Conservation (phyloP, 495 filamentous ascomycete genomes). For the Daldinia caldariorum region DNA sequence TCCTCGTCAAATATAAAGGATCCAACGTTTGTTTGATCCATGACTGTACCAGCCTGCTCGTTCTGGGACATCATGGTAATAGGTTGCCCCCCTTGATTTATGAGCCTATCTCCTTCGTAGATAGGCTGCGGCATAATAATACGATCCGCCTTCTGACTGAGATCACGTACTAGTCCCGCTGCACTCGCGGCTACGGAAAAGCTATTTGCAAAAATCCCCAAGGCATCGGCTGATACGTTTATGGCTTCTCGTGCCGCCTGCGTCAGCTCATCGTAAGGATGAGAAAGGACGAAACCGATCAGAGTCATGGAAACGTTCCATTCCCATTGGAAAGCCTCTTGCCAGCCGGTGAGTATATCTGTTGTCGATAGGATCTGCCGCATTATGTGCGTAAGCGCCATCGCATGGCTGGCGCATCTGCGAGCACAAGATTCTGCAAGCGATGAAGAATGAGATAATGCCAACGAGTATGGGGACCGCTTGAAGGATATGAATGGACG, state of each 20-base stretch:
- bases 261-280: constrained; percentile 46
- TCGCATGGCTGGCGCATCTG: constrained; percentile 58
- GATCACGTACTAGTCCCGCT: constrained; percentile 48
- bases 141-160: constrained; percentile 32
- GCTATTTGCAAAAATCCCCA: constrained; percentile 57
- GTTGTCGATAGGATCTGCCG: constrained; percentile 60
- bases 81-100: neutral
- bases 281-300: constrained; percentile 59
- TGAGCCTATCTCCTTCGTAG: constrained; percentile 5
- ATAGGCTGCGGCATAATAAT: constrained; percentile 6
- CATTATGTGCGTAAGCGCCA: constrained; percentile 60
- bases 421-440: constrained; percentile 48
- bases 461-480: constrained; percentile 11
- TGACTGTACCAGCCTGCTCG: neutral
- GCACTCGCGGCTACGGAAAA: constrained; percentile 58
- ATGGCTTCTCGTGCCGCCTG: constrained; percentile 52
- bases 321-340: constrained; percentile 62
- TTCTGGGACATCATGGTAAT: constrained; percentile 6
- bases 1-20: constrained; percentile 27
- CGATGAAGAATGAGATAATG: constrained; percentile 5
- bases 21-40: neutral
- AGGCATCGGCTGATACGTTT: constrained; percentile 51
- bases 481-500: constrained; percentile 60
- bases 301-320: constrained; percentile 63
- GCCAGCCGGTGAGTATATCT: constrained; percentile 58